Conservation (phyloP, 306 rosid genomes). For the Morella rubra region DNA sequence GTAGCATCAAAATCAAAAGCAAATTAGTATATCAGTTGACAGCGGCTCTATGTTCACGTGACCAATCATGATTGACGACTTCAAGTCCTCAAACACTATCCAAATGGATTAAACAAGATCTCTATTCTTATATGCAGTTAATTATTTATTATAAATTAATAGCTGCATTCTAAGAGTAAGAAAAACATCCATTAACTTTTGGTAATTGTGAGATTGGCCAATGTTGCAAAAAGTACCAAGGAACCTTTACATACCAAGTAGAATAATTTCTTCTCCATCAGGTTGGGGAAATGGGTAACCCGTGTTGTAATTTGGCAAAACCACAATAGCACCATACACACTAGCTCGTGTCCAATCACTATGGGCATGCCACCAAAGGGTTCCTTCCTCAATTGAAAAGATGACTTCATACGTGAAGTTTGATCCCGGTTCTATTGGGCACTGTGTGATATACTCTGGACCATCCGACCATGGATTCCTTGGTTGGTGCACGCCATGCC, state of each 20-base stretch:
- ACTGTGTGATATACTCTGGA: constrained; percentile 42
- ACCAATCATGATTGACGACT: too few species aligned
- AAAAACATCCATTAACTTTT: too few species aligned
- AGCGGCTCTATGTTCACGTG: too few species aligned
- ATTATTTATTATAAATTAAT: too few species aligned
- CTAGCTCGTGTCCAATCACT: constrained; percentile 42
- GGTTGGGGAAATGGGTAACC: constrained; percentile 34
- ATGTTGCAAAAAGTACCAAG: too few species aligned
- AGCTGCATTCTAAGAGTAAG: too few species aligned
- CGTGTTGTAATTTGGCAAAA: background rate
- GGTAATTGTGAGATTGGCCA: too few species aligned
- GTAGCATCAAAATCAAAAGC: too few species aligned
- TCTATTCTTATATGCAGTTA: too few species aligned
- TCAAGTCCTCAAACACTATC: too few species aligned
- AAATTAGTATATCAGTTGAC: too few species aligned
- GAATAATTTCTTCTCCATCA: constrained; percentile 17
- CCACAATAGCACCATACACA: constrained; percentile 34
- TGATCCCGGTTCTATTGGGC: constrained; percentile 32
- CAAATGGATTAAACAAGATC: too few species aligned
- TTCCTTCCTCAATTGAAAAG: constrained; percentile 40
- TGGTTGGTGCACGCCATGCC: constrained; percentile 46
- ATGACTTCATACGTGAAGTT: constrained; percentile 33
- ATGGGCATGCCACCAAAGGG: constrained; percentile 52
- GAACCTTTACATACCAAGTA: constrained; percentile 22
- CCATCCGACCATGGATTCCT: constrained; percentile 48